Conservation (phyloP, 106 monocot genomes). For the Dioscorea dumetorum region DNA sequence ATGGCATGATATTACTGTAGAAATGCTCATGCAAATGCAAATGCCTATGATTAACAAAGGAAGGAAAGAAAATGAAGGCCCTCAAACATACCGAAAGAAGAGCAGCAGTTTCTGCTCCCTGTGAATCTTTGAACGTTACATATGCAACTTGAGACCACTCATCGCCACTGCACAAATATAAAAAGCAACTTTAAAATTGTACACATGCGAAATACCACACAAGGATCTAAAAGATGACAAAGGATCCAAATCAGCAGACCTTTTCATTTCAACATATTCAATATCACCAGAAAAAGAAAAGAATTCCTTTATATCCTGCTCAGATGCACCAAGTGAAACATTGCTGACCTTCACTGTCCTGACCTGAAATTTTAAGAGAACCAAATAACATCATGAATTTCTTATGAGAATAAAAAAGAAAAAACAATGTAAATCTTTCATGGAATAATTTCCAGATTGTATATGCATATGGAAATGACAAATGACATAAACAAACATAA, state of each 20-base stretch:
- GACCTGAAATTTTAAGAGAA: neutral
- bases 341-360: conserved; percentile 7
- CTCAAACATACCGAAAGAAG: conserved; percentile 25
- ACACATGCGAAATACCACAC: neutral
- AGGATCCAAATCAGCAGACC: neutral
- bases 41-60: neutral
- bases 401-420: too few relatives aligned
- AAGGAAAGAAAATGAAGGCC: neutral
- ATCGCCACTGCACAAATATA: conserved; percentile 19
- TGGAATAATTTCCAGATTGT: too few relatives aligned
- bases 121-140: conserved; percentile 39
- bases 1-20: too few relatives aligned
- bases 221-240: too few relatives aligned
- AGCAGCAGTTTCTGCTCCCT: conserved; percentile 38
- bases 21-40: neutral
- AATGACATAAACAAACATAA: too few relatives aligned
- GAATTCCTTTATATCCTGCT: conserved; percentile 1
- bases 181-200: neutral
- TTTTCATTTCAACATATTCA: conserved; percentile 10
- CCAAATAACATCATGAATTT: too few relatives aligned
- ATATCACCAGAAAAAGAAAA: conserved; percentile 10
- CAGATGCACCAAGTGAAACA: conserved; percentile 9
- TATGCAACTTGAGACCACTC: conserved; percentile 34
- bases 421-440: too few relatives aligned
- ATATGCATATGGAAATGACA: too few relatives aligned